Evolutionary conservation across 139 green algal genomes (phyloP).

Genomic region (Chlamydomonas applanata): DNA sequence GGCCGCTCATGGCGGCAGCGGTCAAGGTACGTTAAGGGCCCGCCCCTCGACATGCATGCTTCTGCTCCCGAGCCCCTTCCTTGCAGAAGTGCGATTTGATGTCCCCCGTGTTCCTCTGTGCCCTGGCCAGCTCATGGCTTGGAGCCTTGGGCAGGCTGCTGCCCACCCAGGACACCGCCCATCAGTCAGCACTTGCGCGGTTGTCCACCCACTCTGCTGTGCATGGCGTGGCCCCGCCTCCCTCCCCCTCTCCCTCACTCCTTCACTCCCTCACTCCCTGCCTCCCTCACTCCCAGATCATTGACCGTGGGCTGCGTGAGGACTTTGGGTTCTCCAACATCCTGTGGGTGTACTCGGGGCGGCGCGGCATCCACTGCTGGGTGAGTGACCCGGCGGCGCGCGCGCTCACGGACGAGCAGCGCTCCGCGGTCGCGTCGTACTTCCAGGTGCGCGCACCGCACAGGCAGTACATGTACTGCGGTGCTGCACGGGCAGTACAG

Average conservation of each 20-base stretch:
- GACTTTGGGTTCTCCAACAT: slow-evolving; percentile 98
- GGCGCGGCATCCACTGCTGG: slow-evolving; percentile 95
- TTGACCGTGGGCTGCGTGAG: slow-evolving; percentile 79
- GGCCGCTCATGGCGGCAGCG: slow-evolving; percentile 93
- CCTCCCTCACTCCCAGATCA: no score
- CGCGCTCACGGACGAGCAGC: slow-evolving; percentile 84
- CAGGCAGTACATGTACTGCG: no score
- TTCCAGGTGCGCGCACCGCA: slow-evolving; percentile 57
- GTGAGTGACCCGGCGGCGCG: slow-evolving; percentile 90
- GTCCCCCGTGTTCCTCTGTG: no score
- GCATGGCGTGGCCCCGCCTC: no score
- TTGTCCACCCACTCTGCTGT: not conserved
- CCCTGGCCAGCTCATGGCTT: not conserved
- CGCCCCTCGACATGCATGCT: not conserved
- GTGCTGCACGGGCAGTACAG: slow-evolving; percentile 54
- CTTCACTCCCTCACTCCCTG: no score
- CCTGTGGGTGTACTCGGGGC: slow-evolving; percentile 96
- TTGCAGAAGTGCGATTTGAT: not conserved
- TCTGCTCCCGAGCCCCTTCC: no score
- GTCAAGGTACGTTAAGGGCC: slow-evolving; percentile 71
- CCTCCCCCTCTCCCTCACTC: not conserved
- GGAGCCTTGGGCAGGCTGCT: not conserved
- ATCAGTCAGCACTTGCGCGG: no score
- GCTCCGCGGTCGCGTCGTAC: slow-evolving; percentile 81
- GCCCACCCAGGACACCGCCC: not conserved